phyloP scores from a whole-genome alignment of 225 moss, liverwort and hornwort genomes.

The Antitrichia curtipendula region DNA sequence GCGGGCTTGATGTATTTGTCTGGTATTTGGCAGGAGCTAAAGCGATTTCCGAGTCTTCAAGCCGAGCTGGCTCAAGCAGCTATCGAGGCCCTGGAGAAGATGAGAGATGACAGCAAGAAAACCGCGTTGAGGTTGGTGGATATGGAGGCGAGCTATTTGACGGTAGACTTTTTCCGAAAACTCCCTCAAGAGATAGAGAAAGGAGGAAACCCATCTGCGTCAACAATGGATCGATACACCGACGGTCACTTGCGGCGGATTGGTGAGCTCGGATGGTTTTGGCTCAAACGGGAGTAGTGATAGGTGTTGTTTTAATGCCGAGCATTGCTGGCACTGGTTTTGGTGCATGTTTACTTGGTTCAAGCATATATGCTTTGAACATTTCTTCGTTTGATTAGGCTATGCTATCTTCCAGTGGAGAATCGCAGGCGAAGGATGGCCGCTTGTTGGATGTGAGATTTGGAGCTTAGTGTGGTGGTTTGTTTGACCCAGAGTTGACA shows the following conservation, averaged over 20 bases:
- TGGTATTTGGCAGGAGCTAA: slow-evolving; percentile 47
- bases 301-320: neutral
- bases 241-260: slow-evolving; percentile 88
- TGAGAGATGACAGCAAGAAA: slow-evolving; percentile 87
- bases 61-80: slow-evolving; percentile 81
- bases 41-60: slow-evolving; percentile 83
- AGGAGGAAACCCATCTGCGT: slow-evolving; percentile 67
- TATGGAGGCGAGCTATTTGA: slow-evolving; percentile 94
- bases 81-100: slow-evolving; percentile 74
- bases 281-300: neutral
- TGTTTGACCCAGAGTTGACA: neutral
- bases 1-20: neutral
- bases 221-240: slow-evolving; percentile 80
- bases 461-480: neutral
- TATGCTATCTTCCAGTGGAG: neutral
- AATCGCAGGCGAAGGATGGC: neutral
- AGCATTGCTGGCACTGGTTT: neutral
- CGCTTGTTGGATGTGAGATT: neutral
- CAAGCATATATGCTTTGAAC: neutral
- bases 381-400: neutral
- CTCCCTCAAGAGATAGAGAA: slow-evolving; percentile 96
- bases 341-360: neutral
- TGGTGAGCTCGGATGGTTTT: slow-evolving; percentile 26
- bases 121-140: slow-evolving; percentile 76
- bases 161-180: slow-evolving; percentile 90